These are phyloP conservation scores for Podosphaera aphanis DNA, from an alignment of 2,329 filamentous ascomycete species.

Conservation along the genomic window DNA sequence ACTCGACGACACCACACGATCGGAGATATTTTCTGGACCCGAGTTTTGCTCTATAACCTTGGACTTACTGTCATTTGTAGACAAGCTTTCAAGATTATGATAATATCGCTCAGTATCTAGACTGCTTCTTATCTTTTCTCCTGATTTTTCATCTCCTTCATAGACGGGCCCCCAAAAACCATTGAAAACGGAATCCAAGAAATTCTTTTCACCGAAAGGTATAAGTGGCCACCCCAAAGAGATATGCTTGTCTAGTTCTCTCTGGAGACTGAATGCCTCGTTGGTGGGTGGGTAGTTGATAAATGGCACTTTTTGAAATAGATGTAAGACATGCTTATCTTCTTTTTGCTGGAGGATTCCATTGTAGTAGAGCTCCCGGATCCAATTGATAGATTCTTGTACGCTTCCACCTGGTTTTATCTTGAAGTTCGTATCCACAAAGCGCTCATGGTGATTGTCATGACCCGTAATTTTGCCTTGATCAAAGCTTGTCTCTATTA, in stretches of 20 bases:
- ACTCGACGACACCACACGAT: slow-evolving; percentile 9
- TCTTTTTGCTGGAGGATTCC: slow-evolving; percentile 4
- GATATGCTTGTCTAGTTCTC: background rate
- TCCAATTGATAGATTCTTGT: slow-evolving; percentile 1
- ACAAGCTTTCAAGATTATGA: background rate
- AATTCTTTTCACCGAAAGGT: background rate
- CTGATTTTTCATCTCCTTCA: background rate
- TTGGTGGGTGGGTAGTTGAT: background rate
- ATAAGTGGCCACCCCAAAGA: background rate
- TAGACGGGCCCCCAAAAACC: background rate
- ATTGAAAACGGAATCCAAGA: too few relatives aligned
- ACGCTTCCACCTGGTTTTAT: background rate
- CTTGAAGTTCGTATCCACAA: background rate
- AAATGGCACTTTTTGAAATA: background rate
- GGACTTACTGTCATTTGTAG: background rate
- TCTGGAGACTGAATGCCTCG: background rate
- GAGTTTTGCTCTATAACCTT: background rate
- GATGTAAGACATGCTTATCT: background rate
- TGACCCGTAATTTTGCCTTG: background rate
- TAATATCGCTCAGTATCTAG: background rate
- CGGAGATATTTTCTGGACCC: slow-evolving; percentile 1
- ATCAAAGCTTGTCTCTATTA: slow-evolving; percentile 9
- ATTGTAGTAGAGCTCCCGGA: background rate
- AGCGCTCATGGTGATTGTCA: background rate
- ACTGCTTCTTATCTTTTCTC: background rate